A percentile compares a stretch with the other conserved stretches of the same genome.
Evolutionary conservation across 768 basidiomycete species (phyloP).

Genomic region (Hysterangium stoloniferum): DNA sequence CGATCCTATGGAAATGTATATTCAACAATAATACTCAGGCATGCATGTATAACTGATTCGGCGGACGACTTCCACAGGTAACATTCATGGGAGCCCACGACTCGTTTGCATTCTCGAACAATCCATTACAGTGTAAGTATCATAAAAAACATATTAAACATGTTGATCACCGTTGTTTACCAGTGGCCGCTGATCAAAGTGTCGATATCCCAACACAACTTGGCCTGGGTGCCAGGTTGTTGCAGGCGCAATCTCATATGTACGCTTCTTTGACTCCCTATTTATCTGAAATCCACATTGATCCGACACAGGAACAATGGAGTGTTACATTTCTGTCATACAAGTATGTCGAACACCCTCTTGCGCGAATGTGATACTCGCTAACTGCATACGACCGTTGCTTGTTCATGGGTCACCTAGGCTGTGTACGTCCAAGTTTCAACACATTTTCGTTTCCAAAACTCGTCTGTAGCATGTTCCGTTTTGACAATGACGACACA

Average conservation of each 20-base stretch:
- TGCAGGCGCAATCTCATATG: conserved; percentile 43
- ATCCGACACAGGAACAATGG: conserved; percentile 6
- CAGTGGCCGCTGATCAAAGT: conserved; percentile 2
- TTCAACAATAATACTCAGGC: background rate
- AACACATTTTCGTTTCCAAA: background rate
- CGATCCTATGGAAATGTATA: conserved; percentile 36
- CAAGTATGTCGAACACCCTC: conserved; percentile 21
- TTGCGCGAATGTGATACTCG: background rate
- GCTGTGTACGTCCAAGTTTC: conserved; percentile 20
- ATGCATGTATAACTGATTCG: conserved; percentile 13
- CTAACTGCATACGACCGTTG: conserved; percentile 17
- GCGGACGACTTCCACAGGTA: conserved; percentile 21
- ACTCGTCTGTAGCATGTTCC: background rate
- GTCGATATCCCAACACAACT: conserved; percentile 37
- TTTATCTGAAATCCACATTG: background rate
- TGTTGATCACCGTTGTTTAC: background rate
- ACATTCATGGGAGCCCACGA: conserved; percentile 41
- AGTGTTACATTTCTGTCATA: conserved; percentile 34
- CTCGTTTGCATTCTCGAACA: conserved; percentile 42
- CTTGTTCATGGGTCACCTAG: conserved; percentile 21
- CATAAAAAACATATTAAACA: conserved; percentile 29
- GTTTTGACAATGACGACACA: background rate
- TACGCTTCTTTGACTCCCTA: conserved; percentile 11
- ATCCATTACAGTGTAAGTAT: conserved; percentile 38
- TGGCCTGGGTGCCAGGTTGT: conserved; percentile 42